A percentile compares a stretch with the other conserved stretches of the same genome.
Evolutionary conservation across 73 alveolate species (phyloP).

Genomic region (Paramecium tetraurelia): DNA sequence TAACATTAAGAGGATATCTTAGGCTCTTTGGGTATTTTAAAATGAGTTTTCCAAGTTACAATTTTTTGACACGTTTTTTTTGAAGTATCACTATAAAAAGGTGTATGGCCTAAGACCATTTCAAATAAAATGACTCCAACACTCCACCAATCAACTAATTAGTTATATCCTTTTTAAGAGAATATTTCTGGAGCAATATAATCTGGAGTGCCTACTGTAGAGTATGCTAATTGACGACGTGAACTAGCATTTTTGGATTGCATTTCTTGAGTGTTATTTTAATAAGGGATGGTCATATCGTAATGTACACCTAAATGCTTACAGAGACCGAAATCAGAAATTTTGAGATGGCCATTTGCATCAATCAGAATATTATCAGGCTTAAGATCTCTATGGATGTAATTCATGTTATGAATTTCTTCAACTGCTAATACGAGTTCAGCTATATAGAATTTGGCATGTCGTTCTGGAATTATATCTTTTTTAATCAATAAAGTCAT

Average conservation of each 20-base stretch:
- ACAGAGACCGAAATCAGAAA: constrained; percentile 49
- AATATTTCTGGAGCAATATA: constrained; percentile 97
- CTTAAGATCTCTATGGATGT: constrained; percentile 56
- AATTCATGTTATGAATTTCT: constrained; percentile 32
- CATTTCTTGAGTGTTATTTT: constrained; percentile 53
- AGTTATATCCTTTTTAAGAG: constrained; percentile 82
- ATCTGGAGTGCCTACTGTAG: constrained; percentile 98
- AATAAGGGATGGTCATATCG: not conserved
- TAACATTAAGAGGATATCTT: constrained; percentile 77
- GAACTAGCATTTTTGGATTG: constrained; percentile 61
- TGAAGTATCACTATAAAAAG: constrained; percentile 89
- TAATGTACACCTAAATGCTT: constrained; percentile 40
- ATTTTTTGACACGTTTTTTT: constrained; percentile 81
- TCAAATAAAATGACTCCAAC: constrained; percentile 94
- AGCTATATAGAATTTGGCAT: constrained; percentile 55
- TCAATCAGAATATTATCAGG: constrained; percentile 49
- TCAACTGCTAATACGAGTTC: constrained; percentile 56
- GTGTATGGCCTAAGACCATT: constrained; percentile 96
- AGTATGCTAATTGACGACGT: constrained; percentile 81
- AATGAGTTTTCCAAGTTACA: constrained; percentile 77
- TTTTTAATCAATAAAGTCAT: constrained; percentile 70
- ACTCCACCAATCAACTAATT: constrained; percentile 96
- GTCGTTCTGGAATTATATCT: constrained; percentile 47
- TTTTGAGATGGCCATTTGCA: constrained; percentile 35
- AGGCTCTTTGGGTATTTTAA: constrained; percentile 90